Base-by-base conservation (phyloP, 768 basidiomycete genomes). In the Mycena sanguinolenta region DNA sequence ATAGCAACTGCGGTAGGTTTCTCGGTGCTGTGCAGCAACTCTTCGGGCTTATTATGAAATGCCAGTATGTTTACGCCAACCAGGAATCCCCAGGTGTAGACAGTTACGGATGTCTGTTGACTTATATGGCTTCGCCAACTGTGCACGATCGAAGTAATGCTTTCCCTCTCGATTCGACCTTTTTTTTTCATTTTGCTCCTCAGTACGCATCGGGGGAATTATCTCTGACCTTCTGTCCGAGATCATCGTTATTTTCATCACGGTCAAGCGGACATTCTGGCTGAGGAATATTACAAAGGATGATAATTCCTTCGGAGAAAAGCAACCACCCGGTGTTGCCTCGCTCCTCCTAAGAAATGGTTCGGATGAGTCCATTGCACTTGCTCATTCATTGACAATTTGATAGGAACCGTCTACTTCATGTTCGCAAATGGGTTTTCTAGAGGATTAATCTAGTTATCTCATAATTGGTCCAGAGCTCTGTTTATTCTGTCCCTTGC, bases 181-280 rank as follows among this genome's bases (percentile, higher is more conserved):
- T n/a, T n/a, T n/a, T 19, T n/a, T 57, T 3, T 17, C 34, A 0
- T 21, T 44, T 30, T 12, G 8, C 2, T 34, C n/a, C n/a, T 34
- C 58, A 80, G 79, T 79, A 50, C 73, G 79, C 32, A 77, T 80
- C 28, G 69, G 73, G 25, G 79, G 79, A 1, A 78, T 80, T 25
- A 63, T 75, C 17, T 77, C 77, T 23, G 79, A 80, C 57, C 69
- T 80, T 21, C 64, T 79, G 4, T 75, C 78, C 5, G 79, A 80
- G 55, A 73, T 63, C 3, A 79, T 79, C 23, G 79, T 79, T 44
- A 79, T 80, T 53, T 42, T 69, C 21, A 78, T 80, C 19, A 80
- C 79, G 5, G 50, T 79, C 34, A 71, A 52, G 32, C 75, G 76
- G 62, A 80, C 79, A 2, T 76, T 77, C 59, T 19, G 62, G 36